These are phyloP conservation scores for Emericellopsis atlantica DNA, from an alignment of 2,329 filamentous ascomycete species.

Conservation along the genomic window DNA sequence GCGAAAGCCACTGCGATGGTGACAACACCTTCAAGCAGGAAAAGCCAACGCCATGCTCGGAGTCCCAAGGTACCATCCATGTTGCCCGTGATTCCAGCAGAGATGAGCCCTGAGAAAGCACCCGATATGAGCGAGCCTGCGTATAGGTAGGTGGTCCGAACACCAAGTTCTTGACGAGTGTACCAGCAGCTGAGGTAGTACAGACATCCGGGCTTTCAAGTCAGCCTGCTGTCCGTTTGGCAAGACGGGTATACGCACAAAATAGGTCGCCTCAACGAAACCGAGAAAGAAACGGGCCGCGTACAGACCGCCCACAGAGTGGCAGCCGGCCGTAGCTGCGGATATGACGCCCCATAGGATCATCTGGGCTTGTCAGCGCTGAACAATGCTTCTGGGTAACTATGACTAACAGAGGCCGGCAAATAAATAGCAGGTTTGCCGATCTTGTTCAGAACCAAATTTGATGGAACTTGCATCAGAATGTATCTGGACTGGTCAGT, in stretches of 20 bases:
- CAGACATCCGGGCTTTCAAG: conserved; percentile 36
- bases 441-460: conserved; percentile 37
- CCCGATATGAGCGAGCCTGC: conserved; percentile 57
- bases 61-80: conserved; percentile 48
- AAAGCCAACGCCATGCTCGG: conserved; percentile 42
- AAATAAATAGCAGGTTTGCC: conserved; percentile 33
- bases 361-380: conserved; percentile 19
- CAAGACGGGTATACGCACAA: conserved; percentile 16
- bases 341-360: conserved; percentile 35
- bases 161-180: conserved; percentile 52
- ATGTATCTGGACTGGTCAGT: conserved; percentile 21
- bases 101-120: conserved; percentile 56
- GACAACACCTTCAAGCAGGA: conserved; percentile 54
- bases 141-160: conserved; percentile 55
- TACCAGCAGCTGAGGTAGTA: conserved; percentile 59
- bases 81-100: conserved; percentile 52
- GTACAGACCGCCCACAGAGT: conserved; percentile 18
- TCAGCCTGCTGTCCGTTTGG: background rate
- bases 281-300: conserved; percentile 23
- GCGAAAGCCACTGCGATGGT: conserved; percentile 47
- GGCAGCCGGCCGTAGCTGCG: conserved; percentile 19
- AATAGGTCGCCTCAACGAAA: conserved; percentile 25
- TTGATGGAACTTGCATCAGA: conserved; percentile 37
- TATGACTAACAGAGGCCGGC: conserved; percentile 22
- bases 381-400: background rate